phyloP scores from a whole-genome alignment of 441 rosid species.

The Populus tomentosa region DNA sequence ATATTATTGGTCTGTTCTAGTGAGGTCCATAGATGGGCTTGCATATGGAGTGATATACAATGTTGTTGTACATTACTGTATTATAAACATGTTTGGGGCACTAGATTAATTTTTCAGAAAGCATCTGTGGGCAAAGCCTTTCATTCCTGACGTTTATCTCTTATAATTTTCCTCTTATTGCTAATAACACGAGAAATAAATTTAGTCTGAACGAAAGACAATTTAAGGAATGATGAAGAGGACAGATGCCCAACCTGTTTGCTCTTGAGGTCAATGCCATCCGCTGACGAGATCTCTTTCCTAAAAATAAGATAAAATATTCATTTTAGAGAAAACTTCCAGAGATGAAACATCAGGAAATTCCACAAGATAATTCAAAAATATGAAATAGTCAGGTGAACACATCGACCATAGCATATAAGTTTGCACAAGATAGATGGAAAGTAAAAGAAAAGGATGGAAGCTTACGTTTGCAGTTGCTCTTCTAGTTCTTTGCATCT shows the following conservation, averaged over 20 bases:
- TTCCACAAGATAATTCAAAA: background rate
- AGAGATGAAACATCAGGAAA: background rate
- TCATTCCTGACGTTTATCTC: no score
- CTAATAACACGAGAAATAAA: background rate
- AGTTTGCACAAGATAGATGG: conserved; percentile 1
- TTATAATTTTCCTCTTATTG: no score
- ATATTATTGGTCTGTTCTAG: background rate
- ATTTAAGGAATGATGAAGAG: conserved; percentile 1
- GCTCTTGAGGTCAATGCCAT: conserved; percentile 47
- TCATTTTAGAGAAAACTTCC: background rate
- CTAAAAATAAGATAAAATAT: conserved; percentile 22
- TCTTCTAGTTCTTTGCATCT: conserved; percentile 74
- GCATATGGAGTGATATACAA: background rate
- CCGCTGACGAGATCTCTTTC: conserved; percentile 41
- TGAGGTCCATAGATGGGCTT: background rate
- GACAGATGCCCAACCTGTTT: conserved; percentile 49
- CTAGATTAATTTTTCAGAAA: background rate
- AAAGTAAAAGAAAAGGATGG: background rate
- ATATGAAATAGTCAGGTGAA: no score
- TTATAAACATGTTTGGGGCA: background rate
- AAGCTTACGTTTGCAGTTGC: conserved; percentile 60
- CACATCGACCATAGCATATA: background rate
- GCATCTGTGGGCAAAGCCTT: background rate
- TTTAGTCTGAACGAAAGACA: background rate
- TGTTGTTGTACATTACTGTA: background rate